phyloP scores from a whole-genome alignment of 805 yeast genomes.

The Komagataella pseudopastoris region DNA sequence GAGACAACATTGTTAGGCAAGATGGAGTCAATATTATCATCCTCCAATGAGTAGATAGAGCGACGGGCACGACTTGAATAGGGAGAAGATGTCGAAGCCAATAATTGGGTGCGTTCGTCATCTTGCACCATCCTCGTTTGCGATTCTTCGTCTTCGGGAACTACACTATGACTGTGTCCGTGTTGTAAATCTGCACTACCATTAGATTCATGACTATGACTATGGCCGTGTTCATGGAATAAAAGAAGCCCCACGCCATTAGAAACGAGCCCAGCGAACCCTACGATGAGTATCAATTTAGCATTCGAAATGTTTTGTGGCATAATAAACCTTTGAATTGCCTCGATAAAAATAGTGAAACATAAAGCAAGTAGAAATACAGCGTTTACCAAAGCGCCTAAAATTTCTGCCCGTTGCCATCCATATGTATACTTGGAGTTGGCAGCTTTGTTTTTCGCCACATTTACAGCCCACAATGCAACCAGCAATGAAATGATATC shows the following conservation, averaged over 20 bases:
- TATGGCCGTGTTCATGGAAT: constrained; percentile 78
- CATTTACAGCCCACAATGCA: constrained; percentile 94
- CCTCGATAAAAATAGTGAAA: constrained; percentile 84
- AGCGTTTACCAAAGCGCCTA: constrained; percentile 91
- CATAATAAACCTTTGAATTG: constrained; percentile 74
- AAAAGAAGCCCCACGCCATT: constrained; percentile 73
- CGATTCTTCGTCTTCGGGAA: constrained; percentile 7
- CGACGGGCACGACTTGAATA: background rate
- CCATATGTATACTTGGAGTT: constrained; percentile 91
- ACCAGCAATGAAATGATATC: constrained; percentile 82
- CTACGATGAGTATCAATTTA: constrained; percentile 69
- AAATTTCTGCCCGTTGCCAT: constrained; percentile 94
- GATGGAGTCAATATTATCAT: constrained; percentile 7
- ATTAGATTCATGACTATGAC: constrained; percentile 28
- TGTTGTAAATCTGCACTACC: constrained; percentile 11
- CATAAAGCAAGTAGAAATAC: constrained; percentile 88
- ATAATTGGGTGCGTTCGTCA: background rate
- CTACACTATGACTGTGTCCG: constrained; percentile 21
- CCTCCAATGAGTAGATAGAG: background rate
- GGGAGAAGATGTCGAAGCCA: background rate
- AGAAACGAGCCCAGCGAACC: constrained; percentile 69
- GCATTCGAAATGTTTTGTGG: constrained; percentile 78
- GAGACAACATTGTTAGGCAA: constrained; percentile 9
- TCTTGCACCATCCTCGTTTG: background rate
- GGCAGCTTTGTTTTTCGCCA: constrained; percentile 68